Evolutionary conservation across 202 grass and related monocot species (phyloP).

Genomic region (Digitaria exilis): DNA sequence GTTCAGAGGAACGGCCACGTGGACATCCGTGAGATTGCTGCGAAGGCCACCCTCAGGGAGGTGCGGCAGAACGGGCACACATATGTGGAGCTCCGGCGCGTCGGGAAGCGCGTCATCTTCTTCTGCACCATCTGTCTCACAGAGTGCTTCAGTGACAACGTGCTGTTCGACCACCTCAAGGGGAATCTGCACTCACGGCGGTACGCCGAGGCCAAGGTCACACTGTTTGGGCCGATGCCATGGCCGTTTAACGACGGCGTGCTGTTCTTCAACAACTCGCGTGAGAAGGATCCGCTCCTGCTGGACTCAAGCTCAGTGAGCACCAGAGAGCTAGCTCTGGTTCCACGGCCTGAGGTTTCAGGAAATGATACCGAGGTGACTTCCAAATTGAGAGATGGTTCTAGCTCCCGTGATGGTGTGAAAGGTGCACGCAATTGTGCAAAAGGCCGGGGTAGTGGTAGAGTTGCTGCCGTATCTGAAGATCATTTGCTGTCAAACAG

Average conservation of each 20-base stretch:
- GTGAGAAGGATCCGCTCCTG: conserved; percentile 48
- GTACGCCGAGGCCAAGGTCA: conserved; percentile 78
- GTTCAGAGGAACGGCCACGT: conserved; percentile 58
- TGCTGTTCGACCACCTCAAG: conserved; percentile 89
- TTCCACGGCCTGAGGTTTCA: conserved; percentile 38
- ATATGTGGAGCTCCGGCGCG: conserved; percentile 83
- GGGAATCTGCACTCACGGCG: conserved; percentile 77
- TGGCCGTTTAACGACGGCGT: conserved; percentile 97
- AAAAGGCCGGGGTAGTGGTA: conserved; percentile 24
- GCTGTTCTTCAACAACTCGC: conserved; percentile 82
- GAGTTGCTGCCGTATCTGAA: conserved; percentile 29
- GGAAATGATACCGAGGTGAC: conserved; percentile 53
- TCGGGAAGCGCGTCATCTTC: conserved; percentile 85
- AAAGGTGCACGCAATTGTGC: conserved; percentile 22
- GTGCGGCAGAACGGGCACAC: conserved; percentile 86
- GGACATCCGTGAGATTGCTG: conserved; percentile 81
- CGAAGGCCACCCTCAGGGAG: conserved; percentile 74
- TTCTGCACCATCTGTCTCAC: conserved; percentile 99
- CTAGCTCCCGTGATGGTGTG: conserved; percentile 36
- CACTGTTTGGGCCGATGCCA: conserved; percentile 82
- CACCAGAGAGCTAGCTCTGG: conserved; percentile 56
- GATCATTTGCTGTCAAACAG: conserved; percentile 14
- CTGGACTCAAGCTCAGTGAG: conserved; percentile 48
- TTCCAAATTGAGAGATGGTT: conserved; percentile 47
- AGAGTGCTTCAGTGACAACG: conserved; percentile 87